Evolutionary conservation across 805 yeast genomes (phyloP), one percentile per base, ranked within the genome.

Genomic region (Candida coleopterorum): DNA sequence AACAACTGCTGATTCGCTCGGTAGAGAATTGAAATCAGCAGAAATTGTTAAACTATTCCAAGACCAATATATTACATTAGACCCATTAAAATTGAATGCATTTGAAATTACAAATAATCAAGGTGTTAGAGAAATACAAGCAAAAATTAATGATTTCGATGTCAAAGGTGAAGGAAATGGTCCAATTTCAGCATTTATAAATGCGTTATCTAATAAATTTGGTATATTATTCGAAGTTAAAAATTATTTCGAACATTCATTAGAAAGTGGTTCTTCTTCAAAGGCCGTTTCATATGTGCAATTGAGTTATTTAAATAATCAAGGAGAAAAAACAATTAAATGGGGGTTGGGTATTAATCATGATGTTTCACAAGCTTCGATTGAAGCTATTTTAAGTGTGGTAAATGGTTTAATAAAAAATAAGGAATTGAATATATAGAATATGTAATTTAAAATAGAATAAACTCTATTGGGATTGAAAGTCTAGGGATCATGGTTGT

Each of bases 261-360:
- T 82, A 47, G 88, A 88, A 44, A 64, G 77, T 32, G 88, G 85
- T 42, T 73, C 86, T 16, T 72, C 72, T 44, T 77, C 84, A 37
- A 74, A 78, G 58, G 90, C 89, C 48, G 89, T 86, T 30, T 75
- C 89, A 8, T 82, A 74, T 58, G 79, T 89, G 41, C 82, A 75
- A 45, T 75, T 73, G 57, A 55, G 60, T 27, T 50, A 43, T 31
- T 38, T 62, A 20, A 62, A 63, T 32, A 52, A 69, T 24, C 64
- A 68, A 29, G 67, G 60, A 34, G 49, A 53, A 26, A 56, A 50
- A 46, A 56, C 54, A 23, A 48, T 47, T 40, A 52, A 53, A 45
- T 67, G 73, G 73, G 73, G 73, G 18, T 58, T 64, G 46, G 73
- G 72, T 38, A 60, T 67, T 32, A 58, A 67, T 49, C 48, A 60